These are phyloP conservation scores for Spironucleus salmonicida DNA, from an alignment of 208 protist species.

Conservation along the genomic window DNA sequence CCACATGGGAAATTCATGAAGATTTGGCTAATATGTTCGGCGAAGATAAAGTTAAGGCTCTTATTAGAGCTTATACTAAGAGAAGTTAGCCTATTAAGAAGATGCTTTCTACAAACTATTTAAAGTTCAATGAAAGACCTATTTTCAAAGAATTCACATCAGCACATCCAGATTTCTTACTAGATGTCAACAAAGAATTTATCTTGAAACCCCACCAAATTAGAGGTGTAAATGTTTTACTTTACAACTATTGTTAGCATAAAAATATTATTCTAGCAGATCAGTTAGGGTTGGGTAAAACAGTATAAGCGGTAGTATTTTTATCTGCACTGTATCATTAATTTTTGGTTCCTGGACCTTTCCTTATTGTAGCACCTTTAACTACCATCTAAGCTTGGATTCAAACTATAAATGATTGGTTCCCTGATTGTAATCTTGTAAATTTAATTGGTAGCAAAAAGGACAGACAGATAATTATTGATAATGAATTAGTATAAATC, in stretches of 20 bases:
- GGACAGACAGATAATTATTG: slow-evolving; percentile 26
- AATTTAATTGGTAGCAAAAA: slow-evolving; percentile 30
- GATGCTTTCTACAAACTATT: neutral
- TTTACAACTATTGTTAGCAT: neutral
- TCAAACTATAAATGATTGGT: slow-evolving; percentile 35
- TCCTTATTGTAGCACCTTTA: slow-evolving; percentile 40
- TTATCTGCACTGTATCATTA: slow-evolving; percentile 16
- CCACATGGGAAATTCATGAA: slow-evolving; percentile 6
- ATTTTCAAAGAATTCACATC: neutral
- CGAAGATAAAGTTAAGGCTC: neutral
- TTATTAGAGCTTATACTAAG: neutral
- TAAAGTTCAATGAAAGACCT: neutral
- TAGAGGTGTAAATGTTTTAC: slow-evolving; percentile 28
- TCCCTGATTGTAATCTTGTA: slow-evolving; percentile 19
- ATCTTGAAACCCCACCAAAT: slow-evolving; percentile 35
- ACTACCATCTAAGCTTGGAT: slow-evolving; percentile 39
- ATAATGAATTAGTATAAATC: neutral
- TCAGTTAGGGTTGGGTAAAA: slow-evolving; percentile 45
- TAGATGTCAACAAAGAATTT: neutral
- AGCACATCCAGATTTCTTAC: neutral
- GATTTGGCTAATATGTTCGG: slow-evolving; percentile 18
- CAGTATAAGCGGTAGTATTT: slow-evolving; percentile 37
- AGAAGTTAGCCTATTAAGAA: neutral
- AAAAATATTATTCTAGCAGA: slow-evolving; percentile 37
- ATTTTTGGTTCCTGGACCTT: slow-evolving; percentile 33